These are phyloP conservation scores for Acephala macrosclerotiorum DNA, from an alignment of 2,329 filamentous ascomycete species.

Conservation along the genomic window DNA sequence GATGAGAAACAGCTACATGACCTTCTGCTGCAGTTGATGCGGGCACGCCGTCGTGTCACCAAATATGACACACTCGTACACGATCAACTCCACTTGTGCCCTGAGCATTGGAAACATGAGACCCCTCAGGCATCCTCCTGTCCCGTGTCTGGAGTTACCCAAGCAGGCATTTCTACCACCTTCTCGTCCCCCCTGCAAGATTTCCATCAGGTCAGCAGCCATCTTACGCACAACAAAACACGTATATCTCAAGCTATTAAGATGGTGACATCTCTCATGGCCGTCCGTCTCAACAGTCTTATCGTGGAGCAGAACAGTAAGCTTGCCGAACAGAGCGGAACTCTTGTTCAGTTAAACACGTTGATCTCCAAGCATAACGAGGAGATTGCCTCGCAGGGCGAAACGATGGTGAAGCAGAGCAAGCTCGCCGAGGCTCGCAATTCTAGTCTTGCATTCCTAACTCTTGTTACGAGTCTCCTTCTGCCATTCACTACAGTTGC, in stretches of 20 bases:
- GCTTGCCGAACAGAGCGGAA: neutral
- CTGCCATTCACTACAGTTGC: neutral
- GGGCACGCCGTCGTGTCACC: neutral
- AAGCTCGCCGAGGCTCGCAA: neutral
- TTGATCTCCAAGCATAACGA: neutral
- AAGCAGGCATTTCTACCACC: too few relatives aligned
- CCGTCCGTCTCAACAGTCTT: neutral
- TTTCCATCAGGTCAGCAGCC: neutral
- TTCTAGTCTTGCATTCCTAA: neutral
- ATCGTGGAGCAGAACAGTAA: neutral
- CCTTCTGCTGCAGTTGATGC: neutral
- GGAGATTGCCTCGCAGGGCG: neutral
- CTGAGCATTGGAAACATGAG: neutral
- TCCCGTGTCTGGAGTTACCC: neutral
- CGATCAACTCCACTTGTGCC: neutral
- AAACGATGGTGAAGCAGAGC: neutral
- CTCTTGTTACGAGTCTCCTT: neutral
- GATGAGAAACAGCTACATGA: neutral
- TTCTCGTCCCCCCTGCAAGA: neutral
- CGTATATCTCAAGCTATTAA: neutral
- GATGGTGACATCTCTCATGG: neutral
- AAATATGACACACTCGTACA: neutral
- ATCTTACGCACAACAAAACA: neutral
- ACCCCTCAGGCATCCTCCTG: neutral
- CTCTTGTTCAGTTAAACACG: too few relatives aligned